Conservation (phyloP, 345 rosid genomes). For the Diplotaxis tenuifolia region DNA sequence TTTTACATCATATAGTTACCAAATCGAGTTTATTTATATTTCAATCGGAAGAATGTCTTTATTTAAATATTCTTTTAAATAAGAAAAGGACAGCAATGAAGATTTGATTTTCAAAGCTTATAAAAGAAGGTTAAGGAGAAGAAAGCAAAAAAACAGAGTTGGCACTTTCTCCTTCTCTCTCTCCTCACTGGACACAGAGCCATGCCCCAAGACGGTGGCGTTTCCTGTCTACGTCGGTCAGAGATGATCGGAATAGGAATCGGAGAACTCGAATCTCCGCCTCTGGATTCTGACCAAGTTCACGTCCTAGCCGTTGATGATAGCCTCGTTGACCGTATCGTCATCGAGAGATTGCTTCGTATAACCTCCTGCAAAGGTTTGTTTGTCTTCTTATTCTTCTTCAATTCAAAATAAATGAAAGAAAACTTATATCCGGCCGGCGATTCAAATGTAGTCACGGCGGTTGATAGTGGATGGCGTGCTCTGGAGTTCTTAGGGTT, state of each 20-base stretch:
- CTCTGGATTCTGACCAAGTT: conserved; percentile 51
- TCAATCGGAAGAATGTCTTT: not conserved
- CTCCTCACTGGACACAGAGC: not conserved
- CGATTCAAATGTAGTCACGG: conserved; percentile 58
- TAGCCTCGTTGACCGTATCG: conserved; percentile 76
- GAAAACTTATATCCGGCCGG: not conserved
- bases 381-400: not conserved
- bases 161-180: not conserved
- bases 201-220: conserved; percentile 57
- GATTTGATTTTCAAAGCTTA: not conserved
- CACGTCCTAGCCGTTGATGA: conserved; percentile 97
- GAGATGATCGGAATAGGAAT: conserved; percentile 43
- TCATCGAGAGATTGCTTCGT: conserved; percentile 80
- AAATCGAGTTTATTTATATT: not conserved
- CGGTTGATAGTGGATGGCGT: conserved; percentile 80
- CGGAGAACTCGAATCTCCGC: conserved; percentile 36
- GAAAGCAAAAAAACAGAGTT: not conserved
- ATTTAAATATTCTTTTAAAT: not conserved
- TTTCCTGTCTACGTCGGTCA: conserved; percentile 43
- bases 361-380: conserved; percentile 80
- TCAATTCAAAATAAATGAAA: not conserved
- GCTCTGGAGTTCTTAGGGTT: conserved; percentile 84
- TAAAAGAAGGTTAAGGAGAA: not conserved
- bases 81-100: not conserved
- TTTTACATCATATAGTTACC: not conserved